phyloP scores from a whole-genome alignment of 225 moss, liverwort and hornwort species.

The Physcomitrium patens region DNA sequence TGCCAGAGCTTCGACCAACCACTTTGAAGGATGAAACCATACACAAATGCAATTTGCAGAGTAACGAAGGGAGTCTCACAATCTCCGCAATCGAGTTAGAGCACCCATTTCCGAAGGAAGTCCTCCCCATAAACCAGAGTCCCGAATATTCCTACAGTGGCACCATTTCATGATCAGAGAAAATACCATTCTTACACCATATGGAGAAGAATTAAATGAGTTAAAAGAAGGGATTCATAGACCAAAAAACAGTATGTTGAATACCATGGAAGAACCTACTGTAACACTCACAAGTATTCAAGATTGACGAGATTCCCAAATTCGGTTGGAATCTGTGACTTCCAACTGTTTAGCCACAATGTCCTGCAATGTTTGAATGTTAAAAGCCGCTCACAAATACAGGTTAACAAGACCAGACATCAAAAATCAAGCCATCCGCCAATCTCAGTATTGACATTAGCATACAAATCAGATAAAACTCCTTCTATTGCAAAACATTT shows the following conservation, averaged over 20 bases:
- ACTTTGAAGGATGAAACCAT: background rate
- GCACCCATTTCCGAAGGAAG: slow-evolving; percentile 44
- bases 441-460: background rate
- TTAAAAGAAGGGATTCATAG: background rate
- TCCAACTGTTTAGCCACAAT: slow-evolving; percentile 33
- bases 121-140: slow-evolving; percentile 42
- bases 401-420: no score
- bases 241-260: background rate
- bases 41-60: background rate
- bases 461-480: background rate
- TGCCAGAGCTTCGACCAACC: background rate
- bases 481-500: background rate
- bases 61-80: slow-evolving; percentile 26
- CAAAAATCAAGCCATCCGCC: background rate
- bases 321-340: slow-evolving; percentile 37
- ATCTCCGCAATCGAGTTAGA: slow-evolving; percentile 17
- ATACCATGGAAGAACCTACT: background rate
- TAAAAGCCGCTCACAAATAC: background rate
- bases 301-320: slow-evolving; percentile 46
- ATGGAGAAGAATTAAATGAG: background rate
- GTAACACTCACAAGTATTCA: slow-evolving; percentile 41
- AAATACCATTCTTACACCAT: background rate
- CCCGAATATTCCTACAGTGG: slow-evolving; percentile 39
- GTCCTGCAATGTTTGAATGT: slow-evolving; percentile 33
- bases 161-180: background rate